Conservation (phyloP, 306 rosid genomes). For the Cicer chorassanicum region DNA sequence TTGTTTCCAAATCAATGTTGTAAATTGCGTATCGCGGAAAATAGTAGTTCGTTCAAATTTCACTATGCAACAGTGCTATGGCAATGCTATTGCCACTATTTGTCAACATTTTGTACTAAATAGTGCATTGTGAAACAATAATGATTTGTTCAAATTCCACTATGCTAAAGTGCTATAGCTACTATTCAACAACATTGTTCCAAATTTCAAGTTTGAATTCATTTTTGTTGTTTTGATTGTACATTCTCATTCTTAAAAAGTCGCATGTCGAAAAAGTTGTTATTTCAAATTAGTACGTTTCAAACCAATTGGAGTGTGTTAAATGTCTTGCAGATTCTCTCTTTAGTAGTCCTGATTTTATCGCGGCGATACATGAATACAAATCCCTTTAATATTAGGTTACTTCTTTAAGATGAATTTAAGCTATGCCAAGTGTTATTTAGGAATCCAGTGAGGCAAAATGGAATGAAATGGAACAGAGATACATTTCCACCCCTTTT, state of each 20-base stretch:
- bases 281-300: slow-evolving; percentile 9
- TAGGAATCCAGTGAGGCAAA: neutral
- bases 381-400: slow-evolving; percentile 14
- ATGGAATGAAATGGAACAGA: neutral
- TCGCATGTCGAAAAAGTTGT: neutral
- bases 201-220: slow-evolving; percentile 19
- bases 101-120: too few species aligned
- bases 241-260: slow-evolving; percentile 1
- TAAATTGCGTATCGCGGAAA: too few species aligned
- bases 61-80: too few species aligned
- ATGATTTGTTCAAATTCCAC: too few species aligned
- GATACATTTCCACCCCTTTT: neutral
- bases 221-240: slow-evolving; percentile 10
- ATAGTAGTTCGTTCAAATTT: too few species aligned
- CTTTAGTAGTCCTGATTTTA: slow-evolving; percentile 21
- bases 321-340: slow-evolving; percentile 9
- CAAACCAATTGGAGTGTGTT: slow-evolving; percentile 22
- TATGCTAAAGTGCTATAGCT: too few species aligned
- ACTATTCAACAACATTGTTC: neutral
- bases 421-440: slow-evolving; percentile 7
- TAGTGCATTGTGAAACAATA: too few species aligned
- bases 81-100: too few species aligned
- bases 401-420: slow-evolving; percentile 14
- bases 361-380: neutral
- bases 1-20: neutral